A percentile compares a stretch with the other conserved stretches of the same genome.
phyloP scores from a whole-genome alignment of 1,139 yeast species.

The Kodamaea suecica region DNA sequence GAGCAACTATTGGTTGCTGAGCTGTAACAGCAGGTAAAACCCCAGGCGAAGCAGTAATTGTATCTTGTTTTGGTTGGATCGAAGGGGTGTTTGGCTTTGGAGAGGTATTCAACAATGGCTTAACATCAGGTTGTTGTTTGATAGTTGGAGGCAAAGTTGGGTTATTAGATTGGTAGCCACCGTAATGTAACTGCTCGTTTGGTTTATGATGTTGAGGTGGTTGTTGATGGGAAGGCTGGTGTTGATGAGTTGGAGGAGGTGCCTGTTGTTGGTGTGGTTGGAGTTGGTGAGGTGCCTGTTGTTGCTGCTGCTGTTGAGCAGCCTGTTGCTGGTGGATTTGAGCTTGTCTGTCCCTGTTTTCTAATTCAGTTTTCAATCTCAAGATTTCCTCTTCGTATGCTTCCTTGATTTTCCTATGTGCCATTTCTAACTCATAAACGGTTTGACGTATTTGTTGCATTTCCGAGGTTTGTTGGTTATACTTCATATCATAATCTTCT shows the following conservation, averaged over 20 bases:
- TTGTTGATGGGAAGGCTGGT: slow-evolving; percentile 8
- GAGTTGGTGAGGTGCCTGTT: slow-evolving; percentile 26
- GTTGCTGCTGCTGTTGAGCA: slow-evolving; percentile 21
- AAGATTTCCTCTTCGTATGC: slow-evolving; percentile 92
- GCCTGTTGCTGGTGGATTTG: slow-evolving; percentile 33
- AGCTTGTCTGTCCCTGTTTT: slow-evolving; percentile 62
- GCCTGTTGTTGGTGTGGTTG: slow-evolving; percentile 13
- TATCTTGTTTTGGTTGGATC: no score
- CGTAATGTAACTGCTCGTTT: slow-evolving; percentile 15
- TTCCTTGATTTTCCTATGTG: slow-evolving; percentile 92
- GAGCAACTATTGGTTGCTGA: no score
- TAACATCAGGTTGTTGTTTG: slow-evolving; percentile 14
- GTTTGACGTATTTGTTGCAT: slow-evolving; percentile 94
- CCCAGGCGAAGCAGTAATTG: no score
- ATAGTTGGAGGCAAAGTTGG: slow-evolving; percentile 15
- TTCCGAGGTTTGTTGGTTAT: slow-evolving; percentile 89
- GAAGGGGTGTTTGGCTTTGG: slow-evolving; percentile 11
- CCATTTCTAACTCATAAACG: slow-evolving; percentile 89
- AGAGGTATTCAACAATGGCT: slow-evolving; percentile 10
- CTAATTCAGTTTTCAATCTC: slow-evolving; percentile 82
- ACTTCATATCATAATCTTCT: slow-evolving; percentile 88
- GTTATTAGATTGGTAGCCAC: slow-evolving; percentile 11
- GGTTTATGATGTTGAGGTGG: slow-evolving; percentile 13
- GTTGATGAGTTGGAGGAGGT: slow-evolving; percentile 2
- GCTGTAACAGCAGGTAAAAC: no score